phyloP scores from a whole-genome alignment of 257 asterid genomes.

The Eucommia ulmoides region DNA sequence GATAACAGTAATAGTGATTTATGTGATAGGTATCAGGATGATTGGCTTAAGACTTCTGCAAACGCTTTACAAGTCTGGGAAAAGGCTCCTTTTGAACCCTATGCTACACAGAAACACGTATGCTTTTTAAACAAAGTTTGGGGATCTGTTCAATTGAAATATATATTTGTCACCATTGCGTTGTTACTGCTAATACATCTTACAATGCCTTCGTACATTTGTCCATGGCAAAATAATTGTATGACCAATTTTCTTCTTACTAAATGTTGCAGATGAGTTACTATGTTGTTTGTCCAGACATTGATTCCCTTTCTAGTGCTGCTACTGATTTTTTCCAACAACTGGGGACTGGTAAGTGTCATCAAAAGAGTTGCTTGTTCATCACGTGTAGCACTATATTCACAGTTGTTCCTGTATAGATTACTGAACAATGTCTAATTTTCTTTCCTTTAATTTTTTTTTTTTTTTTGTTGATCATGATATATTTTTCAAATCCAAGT shows the following conservation, averaged over 20 bases:
- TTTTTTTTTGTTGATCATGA: background rate
- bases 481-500: background rate
- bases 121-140: conserved; percentile 13
- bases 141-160: conserved; percentile 6
- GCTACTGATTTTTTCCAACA: conserved; percentile 95
- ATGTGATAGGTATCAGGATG: conserved; percentile 83
- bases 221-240: conserved; percentile 4
- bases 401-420: background rate
- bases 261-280: conserved; percentile 61
- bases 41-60: conserved; percentile 94
- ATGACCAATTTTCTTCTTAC: conserved; percentile 8
- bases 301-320: conserved; percentile 82
- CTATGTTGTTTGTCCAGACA: conserved; percentile 94
- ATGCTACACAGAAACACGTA: conserved; percentile 87
- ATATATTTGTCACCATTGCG: conserved; percentile 3
- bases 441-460: background rate
- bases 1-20: conserved; percentile 6
- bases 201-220: conserved; percentile 5
- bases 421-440: background rate
- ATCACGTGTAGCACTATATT: background rate
- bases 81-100: conserved; percentile 98
- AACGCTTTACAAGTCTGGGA: conserved; percentile 88
- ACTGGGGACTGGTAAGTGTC: conserved; percentile 89
- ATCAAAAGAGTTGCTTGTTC: background rate
- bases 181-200: conserved; percentile 9